Evolutionary conservation across 805 yeast species (phyloP).

Genomic region (Candida gorgasii): DNA sequence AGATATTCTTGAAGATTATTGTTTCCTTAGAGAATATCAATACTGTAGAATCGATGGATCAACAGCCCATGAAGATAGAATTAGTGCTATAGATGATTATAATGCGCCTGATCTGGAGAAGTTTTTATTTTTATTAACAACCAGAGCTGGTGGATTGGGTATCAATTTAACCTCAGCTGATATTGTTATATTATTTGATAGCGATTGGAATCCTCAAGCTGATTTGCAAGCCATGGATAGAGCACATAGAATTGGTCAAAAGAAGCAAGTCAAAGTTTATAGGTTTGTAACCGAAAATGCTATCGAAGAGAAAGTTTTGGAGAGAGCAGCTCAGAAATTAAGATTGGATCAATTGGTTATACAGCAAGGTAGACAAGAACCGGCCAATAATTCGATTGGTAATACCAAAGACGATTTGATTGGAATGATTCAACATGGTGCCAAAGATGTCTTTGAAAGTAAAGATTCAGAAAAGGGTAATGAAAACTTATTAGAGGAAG

Average conservation of each 20-base stretch:
- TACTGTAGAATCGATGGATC: conserved; percentile 94
- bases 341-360: conserved; percentile 92
- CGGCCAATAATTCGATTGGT: conserved; percentile 47
- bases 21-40: conserved; percentile 76
- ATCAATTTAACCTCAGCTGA: conserved; percentile 92
- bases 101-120: conserved; percentile 80
- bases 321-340: conserved; percentile 92
- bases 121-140: conserved; percentile 81
- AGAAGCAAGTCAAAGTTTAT: conserved; percentile 90
- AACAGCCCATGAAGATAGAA: conserved; percentile 90
- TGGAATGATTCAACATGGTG: conserved; percentile 97
- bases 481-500: conserved; percentile 50
- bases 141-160: conserved; percentile 97
- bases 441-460: conserved; percentile 78
- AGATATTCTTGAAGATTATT: conserved; percentile 91
- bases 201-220: conserved; percentile 98
- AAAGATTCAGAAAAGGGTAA: conserved; percentile 16
- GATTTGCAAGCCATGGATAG: conserved; percentile 98
- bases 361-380: conserved; percentile 79
- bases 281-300: conserved; percentile 95
- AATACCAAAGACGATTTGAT: conserved; percentile 80
- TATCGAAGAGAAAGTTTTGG: conserved; percentile 93
- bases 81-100: conserved; percentile 88
- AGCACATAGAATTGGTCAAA: conserved; percentile 97
- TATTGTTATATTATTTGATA: conserved; percentile 82